Evolutionary conservation across 805 yeast genomes (phyloP).

Genomic region (Teunomyces funiuensis): DNA sequence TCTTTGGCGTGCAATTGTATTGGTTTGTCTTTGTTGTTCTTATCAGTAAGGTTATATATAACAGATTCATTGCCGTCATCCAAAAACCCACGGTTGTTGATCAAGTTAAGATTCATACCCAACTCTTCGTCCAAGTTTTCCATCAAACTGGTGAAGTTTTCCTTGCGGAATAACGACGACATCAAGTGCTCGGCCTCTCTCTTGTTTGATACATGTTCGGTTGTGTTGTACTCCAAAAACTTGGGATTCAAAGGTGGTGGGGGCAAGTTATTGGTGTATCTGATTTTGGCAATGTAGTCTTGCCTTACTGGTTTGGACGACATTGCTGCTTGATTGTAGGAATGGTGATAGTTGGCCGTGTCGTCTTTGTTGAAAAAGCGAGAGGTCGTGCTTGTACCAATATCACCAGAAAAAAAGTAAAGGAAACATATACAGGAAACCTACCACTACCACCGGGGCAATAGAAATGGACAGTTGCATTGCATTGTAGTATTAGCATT

Average conservation of each 20-base stretch:
- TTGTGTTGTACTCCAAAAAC: constrained; percentile 56
- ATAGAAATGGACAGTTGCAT: no score
- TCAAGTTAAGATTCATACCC: constrained; percentile 78
- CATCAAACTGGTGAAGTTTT: constrained; percentile 64
- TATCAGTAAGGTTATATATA: constrained; percentile 29
- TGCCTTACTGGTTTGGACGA: constrained; percentile 51
- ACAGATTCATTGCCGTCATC: constrained; percentile 55
- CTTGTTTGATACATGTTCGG: constrained; percentile 34
- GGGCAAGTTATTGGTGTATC: constrained; percentile 85
- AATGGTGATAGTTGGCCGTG: constrained; percentile 1
- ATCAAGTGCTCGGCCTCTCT: constrained; percentile 51
- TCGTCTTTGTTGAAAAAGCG: constrained; percentile 1
- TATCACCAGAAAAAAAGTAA: no score
- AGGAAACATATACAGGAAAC: no score
- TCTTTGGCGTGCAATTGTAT: constrained; percentile 74
- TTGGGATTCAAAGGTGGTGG: constrained; percentile 94
- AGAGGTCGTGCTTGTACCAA: background rate
- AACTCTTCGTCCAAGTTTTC: constrained; percentile 55
- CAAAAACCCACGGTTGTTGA: constrained; percentile 64
- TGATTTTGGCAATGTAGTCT: constrained; percentile 76
- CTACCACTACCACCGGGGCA: no score
- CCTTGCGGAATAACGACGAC: constrained; percentile 70
- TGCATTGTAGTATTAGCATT: no score
- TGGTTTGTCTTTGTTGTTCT: constrained; percentile 26
- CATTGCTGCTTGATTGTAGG: constrained; percentile 17